Conservation (phyloP, 306 rosid species). For the Malus fusca region DNA sequence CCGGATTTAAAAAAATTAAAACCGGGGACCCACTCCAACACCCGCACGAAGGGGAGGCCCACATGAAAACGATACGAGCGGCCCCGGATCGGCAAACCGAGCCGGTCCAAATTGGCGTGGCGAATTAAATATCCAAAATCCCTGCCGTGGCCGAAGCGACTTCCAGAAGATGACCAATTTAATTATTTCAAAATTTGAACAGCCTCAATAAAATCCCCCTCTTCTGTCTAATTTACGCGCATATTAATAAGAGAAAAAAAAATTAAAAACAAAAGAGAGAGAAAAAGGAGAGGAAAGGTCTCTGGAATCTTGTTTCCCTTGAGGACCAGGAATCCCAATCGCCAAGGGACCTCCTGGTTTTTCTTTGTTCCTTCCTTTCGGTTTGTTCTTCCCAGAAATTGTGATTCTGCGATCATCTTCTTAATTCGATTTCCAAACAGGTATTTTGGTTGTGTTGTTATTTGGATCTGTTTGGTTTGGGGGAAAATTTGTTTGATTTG, state of each 20-base stretch:
- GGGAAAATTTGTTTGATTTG: not conserved
- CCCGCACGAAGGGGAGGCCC: too few species aligned
- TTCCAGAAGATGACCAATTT: conserved; percentile 20
- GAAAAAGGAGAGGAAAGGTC: not conserved
- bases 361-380: not conserved
- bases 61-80: not conserved
- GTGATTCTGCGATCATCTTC: not conserved
- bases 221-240: conserved; percentile 9
- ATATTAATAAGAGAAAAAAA: not conserved
- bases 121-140: not conserved
- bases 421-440: not conserved
- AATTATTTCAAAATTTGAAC: not conserved
- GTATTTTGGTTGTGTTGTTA: not conserved
- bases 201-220: conserved; percentile 14
- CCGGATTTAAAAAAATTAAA: not conserved
- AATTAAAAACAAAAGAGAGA: not conserved
- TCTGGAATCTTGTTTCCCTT: conserved; percentile 32
- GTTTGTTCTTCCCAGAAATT: too few species aligned
- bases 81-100: not conserved
- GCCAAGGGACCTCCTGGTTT: not conserved
- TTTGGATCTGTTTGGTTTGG: not conserved
- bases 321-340: conserved; percentile 26
- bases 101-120: conserved; percentile 1
- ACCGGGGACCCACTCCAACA: not conserved
- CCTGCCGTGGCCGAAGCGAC: conserved; percentile 21